These are phyloP conservation scores for Talaromyces stipitatus DNA, from an alignment of 495 filamentous ascomycete genomes.

Conservation along the genomic window DNA sequence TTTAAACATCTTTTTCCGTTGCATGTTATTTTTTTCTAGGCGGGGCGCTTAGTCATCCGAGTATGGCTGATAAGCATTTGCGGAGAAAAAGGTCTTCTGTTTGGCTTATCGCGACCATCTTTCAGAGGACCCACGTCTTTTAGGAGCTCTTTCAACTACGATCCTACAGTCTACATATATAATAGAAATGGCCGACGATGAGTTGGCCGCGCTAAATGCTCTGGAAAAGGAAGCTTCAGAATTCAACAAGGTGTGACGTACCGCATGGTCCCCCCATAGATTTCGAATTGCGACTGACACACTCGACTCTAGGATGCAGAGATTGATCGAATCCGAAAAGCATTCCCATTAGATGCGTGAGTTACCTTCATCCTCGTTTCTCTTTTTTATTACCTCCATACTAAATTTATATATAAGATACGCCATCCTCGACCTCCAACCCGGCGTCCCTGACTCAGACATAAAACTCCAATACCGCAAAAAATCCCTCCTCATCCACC, in stretches of 20 bases:
- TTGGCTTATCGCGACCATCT: not conserved
- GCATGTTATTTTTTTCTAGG: conserved; percentile 4
- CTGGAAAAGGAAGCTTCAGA: conserved; percentile 85
- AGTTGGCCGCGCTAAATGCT: conserved; percentile 73
- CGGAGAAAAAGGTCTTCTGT: not conserved
- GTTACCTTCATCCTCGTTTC: conserved; percentile 14
- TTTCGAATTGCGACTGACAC: not conserved
- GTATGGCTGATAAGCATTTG: not conserved
- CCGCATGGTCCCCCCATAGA: not conserved
- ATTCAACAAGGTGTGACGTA: conserved; percentile 64
- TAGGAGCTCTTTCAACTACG: not conserved
- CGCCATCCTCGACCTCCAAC: conserved; percentile 91
- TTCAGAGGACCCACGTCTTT: not conserved
- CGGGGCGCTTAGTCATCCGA: conserved; percentile 4
- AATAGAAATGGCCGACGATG: conserved; percentile 43
- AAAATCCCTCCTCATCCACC: conserved; percentile 96
- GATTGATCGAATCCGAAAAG: conserved; percentile 87
- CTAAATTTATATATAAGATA: conserved; percentile 46
- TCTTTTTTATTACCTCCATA: not conserved
- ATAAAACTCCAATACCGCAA: conserved; percentile 91
- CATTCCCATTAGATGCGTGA: conserved; percentile 85
- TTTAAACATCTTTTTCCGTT: not conserved
- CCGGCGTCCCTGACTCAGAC: conserved; percentile 89
- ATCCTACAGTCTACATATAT: not conserved
- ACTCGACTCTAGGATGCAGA: conserved; percentile 66